A percentile compares a stretch with the other conserved stretches of the same genome.
Conservation (phyloP, 441 rosid genomes). For the Aleurites moluccanus region DNA sequence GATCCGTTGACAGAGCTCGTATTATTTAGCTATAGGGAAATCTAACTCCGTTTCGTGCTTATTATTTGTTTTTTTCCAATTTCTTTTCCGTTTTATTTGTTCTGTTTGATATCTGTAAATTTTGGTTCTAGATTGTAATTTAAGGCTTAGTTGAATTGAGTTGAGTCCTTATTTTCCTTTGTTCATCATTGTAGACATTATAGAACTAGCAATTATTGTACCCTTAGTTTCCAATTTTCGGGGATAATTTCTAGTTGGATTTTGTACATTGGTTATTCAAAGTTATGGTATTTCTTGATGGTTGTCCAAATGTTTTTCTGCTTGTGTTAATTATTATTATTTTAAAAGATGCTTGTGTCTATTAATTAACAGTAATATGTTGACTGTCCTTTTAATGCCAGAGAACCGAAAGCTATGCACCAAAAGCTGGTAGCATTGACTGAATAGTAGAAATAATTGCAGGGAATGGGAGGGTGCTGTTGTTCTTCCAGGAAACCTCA, state of each 20-base stretch:
- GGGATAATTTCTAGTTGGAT: not conserved
- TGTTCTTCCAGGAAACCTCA: constrained; percentile 72
- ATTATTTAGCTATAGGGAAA: not conserved
- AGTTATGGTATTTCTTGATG: not conserved
- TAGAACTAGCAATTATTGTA: not conserved
- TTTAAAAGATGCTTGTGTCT: too few species aligned
- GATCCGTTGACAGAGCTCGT: not conserved
- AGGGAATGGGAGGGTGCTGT: constrained; percentile 85
- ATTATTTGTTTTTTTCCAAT: not conserved
- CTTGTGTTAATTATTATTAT: not conserved
- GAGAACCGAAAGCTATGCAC: constrained; percentile 37
- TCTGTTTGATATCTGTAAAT: not conserved
- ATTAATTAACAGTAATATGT: not conserved
- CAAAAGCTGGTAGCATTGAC: constrained; percentile 21
- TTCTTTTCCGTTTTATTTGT: not conserved
- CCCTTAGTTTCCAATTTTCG: not conserved
- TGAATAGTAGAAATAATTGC: constrained; percentile 30
- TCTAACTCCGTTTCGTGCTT: not conserved
- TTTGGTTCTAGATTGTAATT: not conserved
- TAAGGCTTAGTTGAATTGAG: not conserved
- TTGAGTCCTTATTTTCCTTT: not conserved
- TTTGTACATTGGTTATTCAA: not conserved
- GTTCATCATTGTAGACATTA: not conserved
- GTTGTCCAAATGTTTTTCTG: not conserved
- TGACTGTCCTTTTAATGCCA: not conserved